These are phyloP conservation scores for Cytospora mali DNA, from an alignment of 2,329 filamentous ascomycete genomes.

Conservation along the genomic window DNA sequence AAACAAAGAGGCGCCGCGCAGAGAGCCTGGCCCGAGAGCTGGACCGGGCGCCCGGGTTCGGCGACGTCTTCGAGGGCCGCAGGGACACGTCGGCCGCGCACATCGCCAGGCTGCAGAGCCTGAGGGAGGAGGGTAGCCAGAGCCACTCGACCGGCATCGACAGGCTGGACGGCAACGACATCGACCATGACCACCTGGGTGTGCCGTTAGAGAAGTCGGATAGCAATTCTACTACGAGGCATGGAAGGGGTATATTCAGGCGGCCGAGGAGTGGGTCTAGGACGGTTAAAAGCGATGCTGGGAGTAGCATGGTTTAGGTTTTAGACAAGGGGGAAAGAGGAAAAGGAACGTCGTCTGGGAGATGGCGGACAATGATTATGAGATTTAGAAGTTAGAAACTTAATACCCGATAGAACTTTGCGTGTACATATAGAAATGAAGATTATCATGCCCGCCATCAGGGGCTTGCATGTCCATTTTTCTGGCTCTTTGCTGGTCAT, in stretches of 20 bases:
- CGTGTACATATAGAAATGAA: background rate
- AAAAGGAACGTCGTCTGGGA: background rate
- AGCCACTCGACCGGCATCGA: conserved; percentile 14
- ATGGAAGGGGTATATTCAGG: conserved; percentile 22
- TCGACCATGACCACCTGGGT: background rate
- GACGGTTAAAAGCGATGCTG: conserved; percentile 3
- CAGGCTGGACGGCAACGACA: background rate
- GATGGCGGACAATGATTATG: background rate
- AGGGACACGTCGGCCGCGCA: conserved; percentile 19
- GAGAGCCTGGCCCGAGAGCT: conserved; percentile 20
- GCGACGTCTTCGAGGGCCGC: conserved; percentile 27
- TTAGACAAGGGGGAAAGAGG: too few relatives aligned
- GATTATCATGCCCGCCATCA: background rate
- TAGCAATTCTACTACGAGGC: conserved; percentile 8
- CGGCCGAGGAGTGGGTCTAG: conserved; percentile 23
- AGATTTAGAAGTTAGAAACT: conserved; percentile 11
- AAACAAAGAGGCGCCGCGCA: conserved; percentile 21
- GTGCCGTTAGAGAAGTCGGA: conserved; percentile 2
- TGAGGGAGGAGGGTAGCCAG: conserved; percentile 18
- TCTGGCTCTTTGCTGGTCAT: too few relatives aligned
- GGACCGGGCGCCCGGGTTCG: conserved; percentile 18
- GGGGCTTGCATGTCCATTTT: background rate
- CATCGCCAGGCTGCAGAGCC: conserved; percentile 23
- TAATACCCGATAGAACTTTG: conserved; percentile 23
- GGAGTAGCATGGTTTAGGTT: conserved; percentile 12